A percentile compares a stretch with the other conserved stretches of the same genome.
Conservation (phyloP, 2,329 filamentous ascomycete genomes). For the Myotisia sp. region DNA sequence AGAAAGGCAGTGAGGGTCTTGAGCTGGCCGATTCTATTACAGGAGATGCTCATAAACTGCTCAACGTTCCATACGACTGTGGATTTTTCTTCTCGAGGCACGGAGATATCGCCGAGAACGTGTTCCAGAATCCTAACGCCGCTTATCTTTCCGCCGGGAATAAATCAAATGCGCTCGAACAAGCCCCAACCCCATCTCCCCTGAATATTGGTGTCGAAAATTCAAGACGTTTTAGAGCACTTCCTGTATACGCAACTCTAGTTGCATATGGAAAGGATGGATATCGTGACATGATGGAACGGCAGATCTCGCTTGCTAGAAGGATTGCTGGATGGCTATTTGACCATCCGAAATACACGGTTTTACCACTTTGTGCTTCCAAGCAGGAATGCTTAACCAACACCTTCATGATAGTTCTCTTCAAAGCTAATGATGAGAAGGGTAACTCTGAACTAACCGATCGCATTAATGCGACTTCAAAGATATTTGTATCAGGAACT, state of each 20-base stretch:
- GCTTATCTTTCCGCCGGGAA: slow-evolving; percentile 50
- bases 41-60: slow-evolving; percentile 76
- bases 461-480: slow-evolving; percentile 57
- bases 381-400: slow-evolving; percentile 35
- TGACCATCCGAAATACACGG: slow-evolving; percentile 48
- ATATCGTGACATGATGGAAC: slow-evolving; percentile 52
- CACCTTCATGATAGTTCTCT: slow-evolving; percentile 60
- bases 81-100: slow-evolving; percentile 74
- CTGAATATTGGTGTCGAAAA: slow-evolving; percentile 83
- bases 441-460: slow-evolving; percentile 54
- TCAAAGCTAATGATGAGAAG: slow-evolving; percentile 51
- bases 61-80: slow-evolving; percentile 89
- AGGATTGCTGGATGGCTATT: slow-evolving; percentile 50
- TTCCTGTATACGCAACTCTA: slow-evolving; percentile 77
- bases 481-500: slow-evolving; percentile 73
- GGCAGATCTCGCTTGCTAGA: slow-evolving; percentile 59
- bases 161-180: slow-evolving; percentile 19
- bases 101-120: slow-evolving; percentile 41
- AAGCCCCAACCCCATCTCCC: slow-evolving; percentile 73
- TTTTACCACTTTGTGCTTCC: slow-evolving; percentile 40
- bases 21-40: slow-evolving; percentile 79
- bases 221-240: slow-evolving; percentile 73
- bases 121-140: slow-evolving; percentile 75
- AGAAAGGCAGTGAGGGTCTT: slow-evolving; percentile 44
- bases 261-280: slow-evolving; percentile 58